A percentile compares a stretch with the other conserved stretches of the same genome.
phyloP scores from a whole-genome alignment of 176 grass and related monocot genomes.

The Metroxylon sagu region DNA sequence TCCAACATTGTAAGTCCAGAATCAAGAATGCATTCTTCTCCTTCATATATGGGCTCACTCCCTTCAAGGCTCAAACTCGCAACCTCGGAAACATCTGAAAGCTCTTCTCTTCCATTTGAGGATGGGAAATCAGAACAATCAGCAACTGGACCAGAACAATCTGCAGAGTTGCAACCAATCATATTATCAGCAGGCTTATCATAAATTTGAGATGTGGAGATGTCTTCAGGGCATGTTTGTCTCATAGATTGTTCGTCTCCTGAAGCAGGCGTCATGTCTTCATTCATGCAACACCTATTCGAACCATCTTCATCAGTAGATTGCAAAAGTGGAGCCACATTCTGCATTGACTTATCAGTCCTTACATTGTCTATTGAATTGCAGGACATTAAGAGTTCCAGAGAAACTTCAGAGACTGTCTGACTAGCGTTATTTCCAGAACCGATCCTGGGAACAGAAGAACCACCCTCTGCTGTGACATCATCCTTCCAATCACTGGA shows the following conservation, averaged over 20 bases:
- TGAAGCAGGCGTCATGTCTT: conserved; percentile 20
- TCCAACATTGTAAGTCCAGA: conserved; percentile 26
- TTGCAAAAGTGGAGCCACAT: conserved; percentile 23
- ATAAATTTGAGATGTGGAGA: background rate
- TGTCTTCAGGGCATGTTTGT: background rate
- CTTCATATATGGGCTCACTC: conserved; percentile 45
- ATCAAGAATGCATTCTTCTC: conserved; percentile 73
- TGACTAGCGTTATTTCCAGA: conserved; percentile 17
- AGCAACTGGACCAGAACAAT: background rate
- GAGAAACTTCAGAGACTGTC: conserved; percentile 17
- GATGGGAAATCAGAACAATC: background rate
- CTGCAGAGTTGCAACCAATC: background rate
- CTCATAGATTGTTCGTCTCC: conserved; percentile 22
- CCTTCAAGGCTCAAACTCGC: background rate
- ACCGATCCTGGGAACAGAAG: conserved; percentile 16
- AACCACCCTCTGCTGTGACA: conserved; percentile 2
- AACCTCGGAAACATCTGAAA: background rate
- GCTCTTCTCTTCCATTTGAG: background rate
- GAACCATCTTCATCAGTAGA: conserved; percentile 28
- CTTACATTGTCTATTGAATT: conserved; percentile 23
- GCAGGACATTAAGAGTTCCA: conserved; percentile 17
- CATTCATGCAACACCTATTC: conserved; percentile 25
- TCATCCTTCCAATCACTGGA: background rate
- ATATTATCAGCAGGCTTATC: background rate
- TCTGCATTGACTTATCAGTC: conserved; percentile 11